phyloP scores from a whole-genome alignment of 192 early-diverging fungal species.

The Coemansia sp. region DNA sequence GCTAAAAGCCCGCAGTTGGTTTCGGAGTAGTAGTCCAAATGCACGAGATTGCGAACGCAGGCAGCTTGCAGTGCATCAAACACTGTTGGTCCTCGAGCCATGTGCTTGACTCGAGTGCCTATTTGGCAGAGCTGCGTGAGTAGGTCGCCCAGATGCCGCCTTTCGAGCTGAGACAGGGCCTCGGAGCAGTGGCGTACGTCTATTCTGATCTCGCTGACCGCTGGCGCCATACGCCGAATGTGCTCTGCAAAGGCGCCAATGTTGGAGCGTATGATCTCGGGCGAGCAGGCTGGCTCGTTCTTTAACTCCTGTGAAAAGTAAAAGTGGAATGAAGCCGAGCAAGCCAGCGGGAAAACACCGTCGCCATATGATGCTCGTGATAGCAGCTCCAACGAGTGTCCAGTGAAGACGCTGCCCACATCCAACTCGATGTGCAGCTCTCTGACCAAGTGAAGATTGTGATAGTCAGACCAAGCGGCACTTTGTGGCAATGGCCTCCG shows the following conservation, averaged over 20 bases:
- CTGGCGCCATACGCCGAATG: not conserved
- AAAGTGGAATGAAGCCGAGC: not conserved
- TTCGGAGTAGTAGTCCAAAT: not conserved
- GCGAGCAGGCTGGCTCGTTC: not conserved
- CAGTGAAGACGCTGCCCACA: not conserved
- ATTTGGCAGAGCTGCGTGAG: not conserved
- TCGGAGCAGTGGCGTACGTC: no score
- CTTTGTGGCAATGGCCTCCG: not conserved
- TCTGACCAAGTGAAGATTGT: not conserved
- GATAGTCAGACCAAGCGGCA: not conserved
- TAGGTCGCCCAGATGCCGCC: not conserved
- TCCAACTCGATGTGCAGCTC: not conserved
- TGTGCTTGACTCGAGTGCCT: not conserved
- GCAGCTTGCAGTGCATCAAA: not conserved
- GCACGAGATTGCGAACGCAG: not conserved
- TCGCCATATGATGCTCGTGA: not conserved
- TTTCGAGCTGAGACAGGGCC: not conserved
- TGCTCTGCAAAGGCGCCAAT: not conserved
- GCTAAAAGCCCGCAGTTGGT: not conserved
- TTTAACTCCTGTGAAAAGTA: no score
- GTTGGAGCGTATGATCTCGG: no score
- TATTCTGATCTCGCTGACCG: not conserved
- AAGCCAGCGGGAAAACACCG: not conserved
- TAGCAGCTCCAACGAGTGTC: not conserved
- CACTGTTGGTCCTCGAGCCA: not conserved